Conservation (phyloP, 2,329 filamentous ascomycete species). For the Scopulariopsis brevicaulis region DNA sequence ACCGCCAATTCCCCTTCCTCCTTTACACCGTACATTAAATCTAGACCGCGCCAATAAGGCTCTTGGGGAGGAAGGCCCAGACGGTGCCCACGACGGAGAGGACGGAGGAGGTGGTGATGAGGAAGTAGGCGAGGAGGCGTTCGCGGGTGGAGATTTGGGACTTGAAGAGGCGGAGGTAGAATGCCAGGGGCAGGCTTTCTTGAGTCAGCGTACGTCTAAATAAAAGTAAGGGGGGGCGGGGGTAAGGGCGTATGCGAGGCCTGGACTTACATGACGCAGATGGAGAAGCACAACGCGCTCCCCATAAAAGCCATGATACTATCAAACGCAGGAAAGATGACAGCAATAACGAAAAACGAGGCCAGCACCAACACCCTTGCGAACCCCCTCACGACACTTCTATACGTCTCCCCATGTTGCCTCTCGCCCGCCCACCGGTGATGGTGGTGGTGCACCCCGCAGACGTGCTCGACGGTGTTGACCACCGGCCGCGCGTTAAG, state of each 20-base stretch:
- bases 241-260: background rate
- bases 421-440: slow-evolving; percentile 20
- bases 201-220: background rate
- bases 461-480: slow-evolving; percentile 70
- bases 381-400: slow-evolving; percentile 22
- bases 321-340: slow-evolving; percentile 66
- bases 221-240: background rate
- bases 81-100: slow-evolving; percentile 70
- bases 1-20: background rate
- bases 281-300: slow-evolving; percentile 81
- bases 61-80: slow-evolving; percentile 80
- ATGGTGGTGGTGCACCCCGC: slow-evolving; percentile 50
- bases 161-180: slow-evolving; percentile 84
- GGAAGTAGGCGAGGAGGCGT: slow-evolving; percentile 51
- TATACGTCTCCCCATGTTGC: slow-evolving; percentile 31
- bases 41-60: slow-evolving; percentile 47
- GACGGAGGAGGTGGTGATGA: slow-evolving; percentile 58
- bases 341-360: slow-evolving; percentile 65
- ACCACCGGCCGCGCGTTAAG: slow-evolving; percentile 82
- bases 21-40: background rate
- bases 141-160: slow-evolving; percentile 55
- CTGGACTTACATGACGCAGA: slow-evolving; percentile 63
- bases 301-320: slow-evolving; percentile 88
- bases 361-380: slow-evolving; percentile 57
- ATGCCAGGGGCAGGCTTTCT: slow-evolving; percentile 59